phyloP scores from a whole-genome alignment of 2,329 filamentous ascomycete genomes.

The Claviceps fusiformis region DNA sequence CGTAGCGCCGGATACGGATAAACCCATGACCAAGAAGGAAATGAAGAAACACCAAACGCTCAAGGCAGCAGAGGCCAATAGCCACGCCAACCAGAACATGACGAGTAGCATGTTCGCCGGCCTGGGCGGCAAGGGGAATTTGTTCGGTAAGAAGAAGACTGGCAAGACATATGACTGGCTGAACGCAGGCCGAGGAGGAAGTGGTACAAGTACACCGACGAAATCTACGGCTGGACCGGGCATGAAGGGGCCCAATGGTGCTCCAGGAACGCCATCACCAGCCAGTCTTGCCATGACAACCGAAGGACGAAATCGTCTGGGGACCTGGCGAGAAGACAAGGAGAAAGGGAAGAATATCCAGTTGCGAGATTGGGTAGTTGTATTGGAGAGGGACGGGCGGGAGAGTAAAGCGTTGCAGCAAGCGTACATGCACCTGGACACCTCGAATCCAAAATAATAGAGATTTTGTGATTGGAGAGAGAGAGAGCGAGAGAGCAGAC shows the following conservation, averaged over 20 bases:
- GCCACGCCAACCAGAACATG: constrained; percentile 69
- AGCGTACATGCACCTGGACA: constrained; percentile 40
- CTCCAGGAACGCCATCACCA: constrained; percentile 17
- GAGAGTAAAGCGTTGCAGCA: constrained; percentile 49
- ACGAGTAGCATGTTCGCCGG: constrained; percentile 62
- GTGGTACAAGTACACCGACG: constrained; percentile 39
- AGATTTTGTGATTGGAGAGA: background rate
- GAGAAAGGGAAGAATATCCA: constrained; percentile 69
- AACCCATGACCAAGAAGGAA: constrained; percentile 78
- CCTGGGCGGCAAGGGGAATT: constrained; percentile 46
- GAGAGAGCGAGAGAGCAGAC: background rate
- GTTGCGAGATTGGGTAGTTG: constrained; percentile 66
- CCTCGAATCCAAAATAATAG: constrained; percentile 28
- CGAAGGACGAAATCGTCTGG: constrained; percentile 49
- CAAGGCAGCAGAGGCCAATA: constrained; percentile 63
- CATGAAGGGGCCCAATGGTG: constrained; percentile 20
- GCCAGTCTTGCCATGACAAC: constrained; percentile 33
- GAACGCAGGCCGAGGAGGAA: constrained; percentile 37
- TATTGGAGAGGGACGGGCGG: constrained; percentile 64
- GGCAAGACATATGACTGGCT: constrained; percentile 66
- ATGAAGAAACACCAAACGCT: constrained; percentile 61
- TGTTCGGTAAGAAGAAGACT: constrained; percentile 46
- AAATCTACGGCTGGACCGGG: constrained; percentile 18
- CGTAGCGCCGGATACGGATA: constrained; percentile 49
- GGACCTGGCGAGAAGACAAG: constrained; percentile 66